A percentile compares a stretch with the other conserved stretches of the same genome.
These are phyloP conservation scores for Physcomitrellopsis africana DNA, from an alignment of 225 moss, liverwort and hornwort genomes.

Conservation along the genomic window DNA sequence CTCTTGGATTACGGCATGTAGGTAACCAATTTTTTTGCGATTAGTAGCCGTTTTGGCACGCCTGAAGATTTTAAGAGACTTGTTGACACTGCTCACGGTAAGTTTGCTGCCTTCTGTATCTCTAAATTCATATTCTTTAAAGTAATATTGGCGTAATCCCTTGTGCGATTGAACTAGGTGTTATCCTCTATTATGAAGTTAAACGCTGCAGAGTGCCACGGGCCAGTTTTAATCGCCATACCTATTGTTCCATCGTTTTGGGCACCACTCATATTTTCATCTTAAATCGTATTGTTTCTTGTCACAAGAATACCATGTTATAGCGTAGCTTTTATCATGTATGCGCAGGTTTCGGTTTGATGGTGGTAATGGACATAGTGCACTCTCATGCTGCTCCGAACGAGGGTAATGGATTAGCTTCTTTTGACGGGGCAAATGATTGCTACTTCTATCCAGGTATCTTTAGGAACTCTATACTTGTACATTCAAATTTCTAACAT, in stretches of 20 bases:
- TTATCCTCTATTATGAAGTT: neutral
- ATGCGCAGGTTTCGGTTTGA: slow-evolving; percentile 78
- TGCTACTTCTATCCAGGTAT: slow-evolving; percentile 90
- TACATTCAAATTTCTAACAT: neutral
- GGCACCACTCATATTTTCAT: neutral
- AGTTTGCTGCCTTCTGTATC: slow-evolving; percentile 33
- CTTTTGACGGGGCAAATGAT: slow-evolving; percentile 96
- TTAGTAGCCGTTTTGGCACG: slow-evolving; percentile 96
- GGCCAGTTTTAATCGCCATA: neutral
- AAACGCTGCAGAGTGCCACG: slow-evolving; percentile 3
- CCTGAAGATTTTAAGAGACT: slow-evolving; percentile 98
- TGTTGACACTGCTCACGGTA: slow-evolving; percentile 95
- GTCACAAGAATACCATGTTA: no score
- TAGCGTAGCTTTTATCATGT: neutral
- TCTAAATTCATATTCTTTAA: neutral
- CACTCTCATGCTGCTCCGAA: slow-evolving; percentile 91
- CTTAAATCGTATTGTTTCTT: neutral
- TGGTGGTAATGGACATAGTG: slow-evolving; percentile 90
- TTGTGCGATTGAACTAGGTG: neutral
- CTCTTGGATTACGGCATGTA: slow-evolving; percentile 37
- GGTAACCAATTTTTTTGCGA: slow-evolving; percentile 95
- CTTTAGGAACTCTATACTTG: slow-evolving; percentile 1
- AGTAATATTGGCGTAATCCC: neutral
- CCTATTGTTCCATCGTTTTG: slow-evolving; percentile 16
- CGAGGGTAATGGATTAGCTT: slow-evolving; percentile 88